Conservation (phyloP, 2,329 filamentous ascomycete species). For the Apiospora koreana region DNA sequence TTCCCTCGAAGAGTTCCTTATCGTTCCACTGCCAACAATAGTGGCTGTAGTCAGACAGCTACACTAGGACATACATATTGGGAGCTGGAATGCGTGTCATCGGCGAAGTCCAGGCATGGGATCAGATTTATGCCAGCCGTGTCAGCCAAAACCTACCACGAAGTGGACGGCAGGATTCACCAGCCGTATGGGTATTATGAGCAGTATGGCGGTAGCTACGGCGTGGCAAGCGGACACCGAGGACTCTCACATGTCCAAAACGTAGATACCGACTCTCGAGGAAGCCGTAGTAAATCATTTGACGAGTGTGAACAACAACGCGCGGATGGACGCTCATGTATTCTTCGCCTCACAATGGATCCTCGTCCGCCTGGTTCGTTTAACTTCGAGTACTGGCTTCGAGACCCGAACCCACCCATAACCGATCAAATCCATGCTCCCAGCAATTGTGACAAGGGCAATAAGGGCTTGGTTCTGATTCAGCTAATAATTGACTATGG, state of each 20-base stretch:
- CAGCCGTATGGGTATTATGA: background rate
- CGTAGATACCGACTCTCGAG: background rate
- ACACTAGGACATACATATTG: background rate
- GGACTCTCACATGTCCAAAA: background rate
- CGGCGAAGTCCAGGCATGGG: background rate
- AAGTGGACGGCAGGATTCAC: background rate
- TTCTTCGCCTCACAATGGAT: too few species aligned
- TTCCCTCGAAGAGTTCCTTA: too few species aligned
- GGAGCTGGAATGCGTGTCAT: background rate
- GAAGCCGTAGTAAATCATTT: background rate
- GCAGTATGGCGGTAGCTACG: background rate
- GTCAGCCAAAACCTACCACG: background rate
- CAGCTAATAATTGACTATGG: too few species aligned
- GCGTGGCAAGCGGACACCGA: background rate
- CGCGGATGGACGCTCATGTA: too few species aligned
- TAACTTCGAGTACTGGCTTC: too few species aligned
- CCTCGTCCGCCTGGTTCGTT: too few species aligned
- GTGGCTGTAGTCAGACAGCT: too few species aligned
- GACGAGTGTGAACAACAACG: background rate
- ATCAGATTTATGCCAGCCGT: background rate
- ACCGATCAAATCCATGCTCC: too few species aligned
- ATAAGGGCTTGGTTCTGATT: too few species aligned
- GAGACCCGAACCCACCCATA: too few species aligned
- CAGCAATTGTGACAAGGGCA: too few species aligned
- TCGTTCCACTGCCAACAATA: too few species aligned